Percentiles rank a stretch among this genome's conserved stretches.
Evolutionary conservation across 2,329 filamentous ascomycete genomes (phyloP).

Genomic region (Zasmidium cellare): DNA sequence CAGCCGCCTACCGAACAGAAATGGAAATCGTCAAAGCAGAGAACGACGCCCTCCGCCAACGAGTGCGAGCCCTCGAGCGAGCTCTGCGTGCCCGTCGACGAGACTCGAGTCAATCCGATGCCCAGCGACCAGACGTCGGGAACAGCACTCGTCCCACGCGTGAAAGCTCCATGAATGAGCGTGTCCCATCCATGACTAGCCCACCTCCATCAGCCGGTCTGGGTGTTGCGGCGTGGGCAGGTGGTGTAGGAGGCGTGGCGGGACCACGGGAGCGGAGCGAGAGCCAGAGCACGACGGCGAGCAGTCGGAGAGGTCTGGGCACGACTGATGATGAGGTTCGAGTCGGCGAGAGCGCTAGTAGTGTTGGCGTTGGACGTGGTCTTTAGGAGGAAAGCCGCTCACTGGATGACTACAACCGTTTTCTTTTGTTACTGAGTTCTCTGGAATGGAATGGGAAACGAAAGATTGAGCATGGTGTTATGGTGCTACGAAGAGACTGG

Average conservation of each 20-base stretch:
- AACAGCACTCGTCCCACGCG: slow-evolving; percentile 9
- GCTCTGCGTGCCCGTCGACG: slow-evolving; percentile 38
- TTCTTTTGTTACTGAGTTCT: not conserved
- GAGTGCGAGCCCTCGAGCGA: slow-evolving; percentile 49
- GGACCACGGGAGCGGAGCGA: slow-evolving; percentile 37
- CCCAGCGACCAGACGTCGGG: slow-evolving; percentile 14
- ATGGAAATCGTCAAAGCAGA: slow-evolving; percentile 52
- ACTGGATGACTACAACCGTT: not conserved
- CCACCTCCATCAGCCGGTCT: slow-evolving; percentile 19
- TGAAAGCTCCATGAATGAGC: slow-evolving; percentile 7
- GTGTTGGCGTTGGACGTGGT: slow-evolving; percentile 23
- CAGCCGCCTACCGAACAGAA: slow-evolving; percentile 45
- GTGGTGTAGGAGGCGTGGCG: slow-evolving; percentile 35
- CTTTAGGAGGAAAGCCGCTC: slow-evolving; percentile 5
- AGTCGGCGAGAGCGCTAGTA: slow-evolving; percentile 39
- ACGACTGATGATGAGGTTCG: slow-evolving; percentile 34
- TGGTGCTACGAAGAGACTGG: not conserved
- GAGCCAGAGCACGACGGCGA: slow-evolving; percentile 39
- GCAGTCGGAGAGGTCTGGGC: slow-evolving; percentile 27
- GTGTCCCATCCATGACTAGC: slow-evolving; percentile 13
- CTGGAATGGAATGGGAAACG: not conserved
- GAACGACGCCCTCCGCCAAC: slow-evolving; percentile 49
- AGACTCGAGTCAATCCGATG: slow-evolving; percentile 34
- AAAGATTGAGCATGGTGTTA: slow-evolving; percentile 3
- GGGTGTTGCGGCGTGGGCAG: slow-evolving; percentile 32